A percentile compares a stretch with the other conserved stretches of the same genome.
phyloP scores from a whole-genome alignment of 768 basidiomycete genomes.

The Agaricus subrufescens region DNA sequence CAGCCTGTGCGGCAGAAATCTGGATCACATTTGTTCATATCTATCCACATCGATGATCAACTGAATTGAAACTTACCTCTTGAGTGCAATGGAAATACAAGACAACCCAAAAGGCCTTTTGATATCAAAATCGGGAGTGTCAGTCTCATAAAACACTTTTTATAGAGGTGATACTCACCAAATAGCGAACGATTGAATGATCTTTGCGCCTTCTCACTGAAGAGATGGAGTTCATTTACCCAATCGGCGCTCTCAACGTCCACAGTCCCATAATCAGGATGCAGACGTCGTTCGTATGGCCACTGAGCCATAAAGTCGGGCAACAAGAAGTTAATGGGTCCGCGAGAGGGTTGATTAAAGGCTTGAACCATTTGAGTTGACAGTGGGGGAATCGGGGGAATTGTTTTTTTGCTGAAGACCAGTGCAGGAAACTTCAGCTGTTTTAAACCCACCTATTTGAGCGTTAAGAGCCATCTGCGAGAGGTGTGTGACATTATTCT shows the following conservation, averaged over 20 bases:
- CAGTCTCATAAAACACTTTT: neutral
- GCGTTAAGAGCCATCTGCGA: too few relatives aligned
- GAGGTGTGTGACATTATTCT: too few relatives aligned
- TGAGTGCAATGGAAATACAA: neutral
- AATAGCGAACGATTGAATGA: slow-evolving; percentile 20
- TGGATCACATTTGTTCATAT: slow-evolving; percentile 3
- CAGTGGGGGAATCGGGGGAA: too few relatives aligned
- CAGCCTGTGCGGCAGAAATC: slow-evolving; percentile 17
- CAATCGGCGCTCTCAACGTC: slow-evolving; percentile 19
- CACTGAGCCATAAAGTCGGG: slow-evolving; percentile 7
- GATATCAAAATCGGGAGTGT: slow-evolving; percentile 1
- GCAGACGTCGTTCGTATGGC: slow-evolving; percentile 9
- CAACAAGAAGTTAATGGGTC: neutral
- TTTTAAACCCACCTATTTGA: too few relatives aligned
- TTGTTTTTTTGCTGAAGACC: too few relatives aligned
- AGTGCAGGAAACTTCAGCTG: too few relatives aligned
- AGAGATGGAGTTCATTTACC: slow-evolving; percentile 19
- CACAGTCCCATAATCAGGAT: slow-evolving; percentile 12
- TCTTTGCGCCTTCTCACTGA: slow-evolving; percentile 18
- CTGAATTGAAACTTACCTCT: neutral
- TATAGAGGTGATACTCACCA: slow-evolving; percentile 11
- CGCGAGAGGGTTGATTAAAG: neutral
- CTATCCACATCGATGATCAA: neutral
- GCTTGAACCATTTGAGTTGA: too few relatives aligned
- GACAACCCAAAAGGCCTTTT: slow-evolving; percentile 7